Percentiles rank a stretch among this genome's conserved stretches.
Conservation (phyloP, 192 early-diverging fungal species). For the Coemansia sp. region DNA sequence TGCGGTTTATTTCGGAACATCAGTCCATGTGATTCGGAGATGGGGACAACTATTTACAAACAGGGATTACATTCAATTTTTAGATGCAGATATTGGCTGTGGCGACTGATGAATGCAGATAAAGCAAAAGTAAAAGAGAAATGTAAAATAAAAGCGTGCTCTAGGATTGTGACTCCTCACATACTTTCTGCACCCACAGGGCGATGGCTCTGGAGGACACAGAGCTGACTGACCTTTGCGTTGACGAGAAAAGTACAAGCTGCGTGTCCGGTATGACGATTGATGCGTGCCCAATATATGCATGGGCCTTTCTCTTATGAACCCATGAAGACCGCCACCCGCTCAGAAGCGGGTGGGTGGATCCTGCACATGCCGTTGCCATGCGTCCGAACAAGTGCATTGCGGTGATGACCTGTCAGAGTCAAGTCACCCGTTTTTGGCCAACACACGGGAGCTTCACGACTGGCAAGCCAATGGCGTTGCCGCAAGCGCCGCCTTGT, state of each 20-base stretch:
- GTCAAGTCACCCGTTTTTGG: conserved; percentile 5
- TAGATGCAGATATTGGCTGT: too few species aligned
- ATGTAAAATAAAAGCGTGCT: too few species aligned
- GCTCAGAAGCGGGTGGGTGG: neutral
- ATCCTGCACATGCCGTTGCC: neutral
- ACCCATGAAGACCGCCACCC: conserved; percentile 23
- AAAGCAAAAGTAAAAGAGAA: too few species aligned
- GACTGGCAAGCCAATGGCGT: conserved; percentile 1
- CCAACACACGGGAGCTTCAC: neutral
- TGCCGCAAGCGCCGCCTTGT: neutral
- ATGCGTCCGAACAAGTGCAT: neutral
- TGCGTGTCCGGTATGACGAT: too few species aligned
- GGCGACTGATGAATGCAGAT: too few species aligned
- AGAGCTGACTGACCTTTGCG: neutral
- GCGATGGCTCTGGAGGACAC: neutral
- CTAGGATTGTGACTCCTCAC: neutral
- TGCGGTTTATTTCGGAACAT: neutral
- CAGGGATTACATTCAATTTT: too few species aligned
- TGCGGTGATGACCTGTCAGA: conserved; percentile 1
- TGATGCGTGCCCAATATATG: conserved; percentile 9
- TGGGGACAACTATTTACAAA: neutral
- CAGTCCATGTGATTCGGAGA: neutral
- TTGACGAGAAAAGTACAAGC: neutral
- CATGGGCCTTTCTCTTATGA: neutral
- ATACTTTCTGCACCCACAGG: neutral